Conservation (phyloP, 768 basidiomycete genomes). For the Cystobasidiopsis lactophilus region DNA sequence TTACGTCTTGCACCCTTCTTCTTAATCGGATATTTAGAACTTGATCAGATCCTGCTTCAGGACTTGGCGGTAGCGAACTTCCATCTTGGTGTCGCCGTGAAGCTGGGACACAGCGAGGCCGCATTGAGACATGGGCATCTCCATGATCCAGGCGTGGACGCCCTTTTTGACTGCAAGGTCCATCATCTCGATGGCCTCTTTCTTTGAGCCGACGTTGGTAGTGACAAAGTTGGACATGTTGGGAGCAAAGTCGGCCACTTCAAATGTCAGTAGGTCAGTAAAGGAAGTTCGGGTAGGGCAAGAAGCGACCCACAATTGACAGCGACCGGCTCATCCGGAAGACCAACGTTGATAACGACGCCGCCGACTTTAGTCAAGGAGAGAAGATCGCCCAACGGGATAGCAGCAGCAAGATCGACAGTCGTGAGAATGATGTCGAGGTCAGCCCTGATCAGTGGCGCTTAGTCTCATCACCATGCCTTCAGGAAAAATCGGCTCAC, state of each 20-base stretch:
- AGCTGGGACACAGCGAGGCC: constrained; percentile 10
- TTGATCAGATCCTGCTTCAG: no score
- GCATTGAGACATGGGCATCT: constrained; percentile 14
- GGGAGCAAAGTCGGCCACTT: no score
- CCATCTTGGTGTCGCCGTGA: no score
- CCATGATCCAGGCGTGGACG: constrained; percentile 25
- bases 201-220: constrained; percentile 39
- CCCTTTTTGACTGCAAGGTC: constrained; percentile 36
- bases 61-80: no score
- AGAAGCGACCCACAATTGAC: constrained; percentile 11
- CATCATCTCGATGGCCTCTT: constrained; percentile 37
- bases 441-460: not conserved
- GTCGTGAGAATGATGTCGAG: not conserved
- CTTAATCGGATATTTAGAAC: no score
- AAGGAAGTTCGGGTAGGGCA: constrained; percentile 17
- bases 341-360: constrained; percentile 32
- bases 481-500: constrained; percentile 21
- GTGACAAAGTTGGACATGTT: no score
- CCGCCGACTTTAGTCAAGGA: constrained; percentile 34
- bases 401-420: constrained; percentile 14
- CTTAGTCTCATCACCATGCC: not conserved
- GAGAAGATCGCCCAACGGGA: constrained; percentile 35
- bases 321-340: constrained; percentile 15
- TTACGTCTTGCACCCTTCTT: no score
- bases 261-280: constrained; percentile 28